A percentile compares a stretch with the other conserved stretches of the same genome.
Conservation (phyloP, 2,329 filamentous ascomycete species). For the Cercospora sp. region DNA sequence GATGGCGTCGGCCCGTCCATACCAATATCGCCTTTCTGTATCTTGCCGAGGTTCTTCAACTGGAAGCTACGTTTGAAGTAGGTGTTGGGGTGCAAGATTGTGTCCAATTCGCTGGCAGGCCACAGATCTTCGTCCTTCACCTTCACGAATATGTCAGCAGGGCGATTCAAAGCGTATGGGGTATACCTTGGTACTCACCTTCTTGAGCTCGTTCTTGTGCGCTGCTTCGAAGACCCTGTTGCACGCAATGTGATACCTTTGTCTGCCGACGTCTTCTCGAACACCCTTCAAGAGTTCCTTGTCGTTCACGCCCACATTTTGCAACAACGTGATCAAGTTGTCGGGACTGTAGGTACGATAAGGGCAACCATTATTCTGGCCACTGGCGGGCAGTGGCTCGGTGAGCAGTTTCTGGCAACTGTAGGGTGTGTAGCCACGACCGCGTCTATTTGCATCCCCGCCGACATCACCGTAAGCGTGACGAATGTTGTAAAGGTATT, state of each 20-base stretch:
- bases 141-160: constrained; percentile 22
- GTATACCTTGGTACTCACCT: constrained; percentile 33
- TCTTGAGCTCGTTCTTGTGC: constrained; percentile 64
- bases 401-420: constrained; percentile 94
- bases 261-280: constrained; percentile 83
- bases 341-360: constrained; percentile 90
- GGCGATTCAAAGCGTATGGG: background rate
- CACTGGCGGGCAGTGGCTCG: constrained; percentile 81
- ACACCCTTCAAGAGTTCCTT: constrained; percentile 75
- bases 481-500: constrained; percentile 96
- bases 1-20: constrained; percentile 38
- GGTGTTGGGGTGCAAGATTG: constrained; percentile 94
- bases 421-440: constrained; percentile 84
- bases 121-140: constrained; percentile 52
- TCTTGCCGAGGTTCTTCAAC: constrained; percentile 71
- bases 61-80: constrained; percentile 96
- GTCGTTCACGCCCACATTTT: constrained; percentile 77
- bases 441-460: constrained; percentile 82
- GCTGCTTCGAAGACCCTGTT: constrained; percentile 90
- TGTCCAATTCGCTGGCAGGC: constrained; percentile 75
- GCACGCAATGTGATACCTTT: constrained; percentile 91
- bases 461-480: constrained; percentile 94
- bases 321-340: constrained; percentile 75
- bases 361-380: constrained; percentile 89
- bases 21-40: constrained; percentile 41